phyloP scores from a whole-genome alignment of 192 early-diverging fungal genomes.

The Coemansia sp. region DNA sequence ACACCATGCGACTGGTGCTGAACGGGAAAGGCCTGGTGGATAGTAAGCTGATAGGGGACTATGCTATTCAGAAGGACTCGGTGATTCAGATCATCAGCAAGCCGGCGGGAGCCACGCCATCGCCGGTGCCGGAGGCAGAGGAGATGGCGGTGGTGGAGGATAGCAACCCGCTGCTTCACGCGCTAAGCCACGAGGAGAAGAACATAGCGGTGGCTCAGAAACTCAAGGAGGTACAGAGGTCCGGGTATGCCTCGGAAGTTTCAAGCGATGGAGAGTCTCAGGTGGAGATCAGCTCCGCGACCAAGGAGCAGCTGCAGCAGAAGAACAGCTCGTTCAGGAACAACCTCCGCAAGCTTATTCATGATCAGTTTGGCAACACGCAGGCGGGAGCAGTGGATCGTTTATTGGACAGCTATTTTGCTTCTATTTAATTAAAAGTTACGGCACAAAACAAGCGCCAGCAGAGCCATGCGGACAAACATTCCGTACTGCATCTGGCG shows the following conservation, averaged over 20 bases:
- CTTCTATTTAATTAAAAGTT: slow-evolving; percentile 31
- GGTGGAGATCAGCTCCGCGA: not conserved
- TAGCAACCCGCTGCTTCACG: slow-evolving; percentile 35
- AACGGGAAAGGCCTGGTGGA: slow-evolving; percentile 46
- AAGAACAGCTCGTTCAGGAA: slow-evolving; percentile 34
- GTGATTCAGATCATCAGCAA: slow-evolving; percentile 48
- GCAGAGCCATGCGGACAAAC: slow-evolving; percentile 96
- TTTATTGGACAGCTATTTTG: slow-evolving; percentile 15
- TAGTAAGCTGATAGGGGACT: slow-evolving; percentile 46
- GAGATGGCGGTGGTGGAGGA: slow-evolving; percentile 8
- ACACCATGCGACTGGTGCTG: slow-evolving; percentile 32
- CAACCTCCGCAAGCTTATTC: slow-evolving; percentile 20
- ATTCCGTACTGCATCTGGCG: slow-evolving; percentile 97
- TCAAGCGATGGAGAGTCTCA: slow-evolving; percentile 24
- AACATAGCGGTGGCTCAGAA: not conserved
- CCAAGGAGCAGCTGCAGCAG: slow-evolving; percentile 29
- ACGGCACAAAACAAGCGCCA: slow-evolving; percentile 75
- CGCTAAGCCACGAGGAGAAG: slow-evolving; percentile 12
- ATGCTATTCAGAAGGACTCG: slow-evolving; percentile 23
- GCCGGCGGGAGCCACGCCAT: slow-evolving; percentile 10
- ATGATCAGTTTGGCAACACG: slow-evolving; percentile 21
- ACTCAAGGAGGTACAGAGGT: not conserved
- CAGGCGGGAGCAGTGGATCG: slow-evolving; percentile 24
- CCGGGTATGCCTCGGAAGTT: slow-evolving; percentile 10
- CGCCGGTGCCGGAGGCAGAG: slow-evolving; percentile 5